Conservation (phyloP, 1,139 yeast genomes). For the Zhuliangozyma blackwelliae region DNA sequence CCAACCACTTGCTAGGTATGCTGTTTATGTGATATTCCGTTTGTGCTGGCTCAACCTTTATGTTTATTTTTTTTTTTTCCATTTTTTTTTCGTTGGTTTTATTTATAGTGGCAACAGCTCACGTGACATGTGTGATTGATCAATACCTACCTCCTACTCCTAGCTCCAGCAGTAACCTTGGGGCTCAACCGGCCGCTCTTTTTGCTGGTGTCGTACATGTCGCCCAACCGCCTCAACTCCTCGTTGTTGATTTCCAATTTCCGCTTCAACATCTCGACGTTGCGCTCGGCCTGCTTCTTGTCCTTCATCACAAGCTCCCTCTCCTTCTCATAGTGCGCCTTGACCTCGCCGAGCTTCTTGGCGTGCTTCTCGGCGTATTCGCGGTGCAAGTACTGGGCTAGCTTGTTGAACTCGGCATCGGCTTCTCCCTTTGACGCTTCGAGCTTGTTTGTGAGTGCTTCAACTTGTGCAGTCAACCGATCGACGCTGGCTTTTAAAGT, state of each 20-base stretch:
- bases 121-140: no score
- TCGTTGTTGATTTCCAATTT: constrained; percentile 9
- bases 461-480: constrained; percentile 14
- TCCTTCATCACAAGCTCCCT: constrained; percentile 6
- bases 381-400: constrained; percentile 62
- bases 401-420: constrained; percentile 40
- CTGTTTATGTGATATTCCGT: no score
- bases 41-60: no score
- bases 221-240: constrained; percentile 11
- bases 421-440: constrained; percentile 38
- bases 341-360: constrained; percentile 35
- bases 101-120: no score
- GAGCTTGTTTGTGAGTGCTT: constrained; percentile 18
- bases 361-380: constrained; percentile 72
- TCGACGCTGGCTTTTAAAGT: constrained; percentile 6
- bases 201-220: constrained; percentile 7
- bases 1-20: no score
- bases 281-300: constrained; percentile 9
- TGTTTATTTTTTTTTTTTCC: no score
- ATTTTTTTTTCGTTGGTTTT: no score
- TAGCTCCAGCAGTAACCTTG: no score
- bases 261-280: constrained; percentile 11
- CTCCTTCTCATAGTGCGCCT: constrained; percentile 12
- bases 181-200: no score
- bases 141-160: no score